Base-by-base conservation (phyloP, 768 basidiomycete genomes). In the Rubroboletus pulcherrimus region DNA sequence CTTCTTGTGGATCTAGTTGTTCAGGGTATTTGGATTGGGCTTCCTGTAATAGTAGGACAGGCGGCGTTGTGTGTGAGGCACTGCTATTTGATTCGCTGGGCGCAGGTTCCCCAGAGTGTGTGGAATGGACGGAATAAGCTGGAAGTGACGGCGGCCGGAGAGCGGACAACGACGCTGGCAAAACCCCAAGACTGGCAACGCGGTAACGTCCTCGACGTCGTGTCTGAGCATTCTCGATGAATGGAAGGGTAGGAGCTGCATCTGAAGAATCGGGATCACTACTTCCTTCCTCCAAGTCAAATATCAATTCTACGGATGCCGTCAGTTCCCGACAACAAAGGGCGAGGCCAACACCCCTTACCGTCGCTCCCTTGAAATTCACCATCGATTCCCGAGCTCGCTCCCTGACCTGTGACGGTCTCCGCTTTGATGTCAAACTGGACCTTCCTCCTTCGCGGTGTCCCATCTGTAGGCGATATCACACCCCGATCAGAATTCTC, bases 61-160 rank as follows among this genome's bases (percentile, higher is more conserved):
- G 51, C 8, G 52, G 26, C 7, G 49, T 30, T 14, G 45, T 17
- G 59, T 37, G 40, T 17, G 47, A 44, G 21, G 26, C 9, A 47
- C 21, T 38, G 2, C 12, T 54, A 51, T 57, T 49, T 29, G 52
- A 37, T 50, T 31, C 39, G 2, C 35, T 40, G 7, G 58, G 37
- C 21, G 39, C 33, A 30, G 47, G 39, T 38, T 50, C 57, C 12
- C 46, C 31, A 4, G 30, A 14, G 7, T 17, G 41, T 17, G 55
- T 62, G 10, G 66, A 62, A 12, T 81, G 83, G 51, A 78, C 68
- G n/a, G 87, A 86, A 30, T 85, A 84, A 14, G 73, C 73, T 1
- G 89, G 89, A n/a, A 90, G 77, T 14, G 89, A 89, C 5, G 79
- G 69, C 1, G 88, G 88, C 31, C 88, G 80, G 34, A 91, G 71